Evolutionary conservation across 805 yeast genomes (phyloP).

Genomic region (Wickerhamiella hasegawae): DNA sequence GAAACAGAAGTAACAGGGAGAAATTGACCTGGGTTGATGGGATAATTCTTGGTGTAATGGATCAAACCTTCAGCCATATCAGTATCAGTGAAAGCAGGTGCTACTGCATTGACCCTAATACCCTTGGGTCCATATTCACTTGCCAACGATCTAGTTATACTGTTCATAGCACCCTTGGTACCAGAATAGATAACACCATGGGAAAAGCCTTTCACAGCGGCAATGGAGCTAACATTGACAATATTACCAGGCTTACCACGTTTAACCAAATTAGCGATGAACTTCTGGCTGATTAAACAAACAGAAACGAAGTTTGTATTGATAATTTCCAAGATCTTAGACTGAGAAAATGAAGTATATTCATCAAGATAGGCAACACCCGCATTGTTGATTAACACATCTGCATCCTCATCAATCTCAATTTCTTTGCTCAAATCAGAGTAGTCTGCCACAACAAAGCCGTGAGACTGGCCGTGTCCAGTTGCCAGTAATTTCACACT

Average conservation of each 20-base stretch:
- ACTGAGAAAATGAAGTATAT: constrained; percentile 27
- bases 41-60: not conserved
- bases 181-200: constrained; percentile 59
- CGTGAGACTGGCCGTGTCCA: constrained; percentile 7
- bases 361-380: constrained; percentile 47
- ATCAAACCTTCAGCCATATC: constrained; percentile 30
- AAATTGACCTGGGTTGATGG: constrained; percentile 1
- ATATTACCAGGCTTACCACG: constrained; percentile 25
- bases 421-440: not conserved
- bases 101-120: constrained; percentile 46
- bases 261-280: constrained; percentile 35
- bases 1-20: constrained; percentile 10
- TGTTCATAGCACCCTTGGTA: constrained; percentile 52
- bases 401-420: constrained; percentile 13
- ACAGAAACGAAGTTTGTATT: constrained; percentile 46
- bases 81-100: constrained; percentile 57
- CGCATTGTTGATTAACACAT: constrained; percentile 37
- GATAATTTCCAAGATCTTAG: constrained; percentile 31
- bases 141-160: constrained; percentile 44
- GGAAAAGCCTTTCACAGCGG: constrained; percentile 25
- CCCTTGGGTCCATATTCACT: constrained; percentile 36
- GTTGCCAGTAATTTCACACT: constrained; percentile 13
- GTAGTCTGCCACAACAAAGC: constrained; percentile 10
- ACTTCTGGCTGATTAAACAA: constrained; percentile 37
- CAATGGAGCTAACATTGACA: constrained; percentile 50